phyloP scores from a whole-genome alignment of 768 basidiomycete genomes.

The Rhizopogon vulgaris region DNA sequence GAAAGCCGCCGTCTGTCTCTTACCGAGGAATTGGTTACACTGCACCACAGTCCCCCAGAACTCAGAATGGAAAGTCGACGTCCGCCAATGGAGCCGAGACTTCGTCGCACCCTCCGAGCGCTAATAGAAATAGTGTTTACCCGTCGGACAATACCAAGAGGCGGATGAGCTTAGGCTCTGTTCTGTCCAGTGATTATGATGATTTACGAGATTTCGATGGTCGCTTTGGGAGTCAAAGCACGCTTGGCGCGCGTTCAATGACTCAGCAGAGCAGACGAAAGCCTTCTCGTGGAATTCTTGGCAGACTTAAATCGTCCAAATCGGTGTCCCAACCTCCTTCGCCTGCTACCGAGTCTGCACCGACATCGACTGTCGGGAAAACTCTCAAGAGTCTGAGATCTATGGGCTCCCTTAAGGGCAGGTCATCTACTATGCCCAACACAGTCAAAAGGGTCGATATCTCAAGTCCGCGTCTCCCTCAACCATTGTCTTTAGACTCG shows the following conservation, averaged over 20 bases:
- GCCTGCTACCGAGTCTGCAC: slow-evolving; percentile 31
- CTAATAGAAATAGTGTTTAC: slow-evolving; percentile 18
- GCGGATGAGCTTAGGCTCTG: slow-evolving; percentile 68
- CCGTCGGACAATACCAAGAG: slow-evolving; percentile 35
- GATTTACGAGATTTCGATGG: slow-evolving; percentile 85
- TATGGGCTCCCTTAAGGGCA: slow-evolving; percentile 73
- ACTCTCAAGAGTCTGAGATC: slow-evolving; percentile 71
- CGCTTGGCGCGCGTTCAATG: slow-evolving; percentile 44
- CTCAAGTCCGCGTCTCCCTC: slow-evolving; percentile 48
- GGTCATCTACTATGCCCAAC: slow-evolving; percentile 27
- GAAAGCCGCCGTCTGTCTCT: slow-evolving; percentile 83
- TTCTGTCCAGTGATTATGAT: slow-evolving; percentile 80
- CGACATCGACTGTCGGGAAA: slow-evolving; percentile 33
- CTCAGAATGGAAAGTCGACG: slow-evolving; percentile 12
- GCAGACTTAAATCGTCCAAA: slow-evolving; percentile 45
- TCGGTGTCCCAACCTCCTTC: slow-evolving; percentile 40
- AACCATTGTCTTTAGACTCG: slow-evolving; percentile 47
- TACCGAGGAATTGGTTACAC: slow-evolving; percentile 86
- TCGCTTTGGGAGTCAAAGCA: slow-evolving; percentile 76
- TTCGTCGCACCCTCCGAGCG: slow-evolving; percentile 13
- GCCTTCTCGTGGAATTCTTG: slow-evolving; percentile 62
- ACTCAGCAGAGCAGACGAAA: slow-evolving; percentile 44
- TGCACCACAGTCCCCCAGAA: slow-evolving; percentile 34
- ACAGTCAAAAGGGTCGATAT: slow-evolving; percentile 29
- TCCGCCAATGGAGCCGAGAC: slow-evolving; percentile 14